Evolutionary conservation across 2,329 filamentous ascomycete species (phyloP).

Genomic region (Pseudonectria foliicola): DNA sequence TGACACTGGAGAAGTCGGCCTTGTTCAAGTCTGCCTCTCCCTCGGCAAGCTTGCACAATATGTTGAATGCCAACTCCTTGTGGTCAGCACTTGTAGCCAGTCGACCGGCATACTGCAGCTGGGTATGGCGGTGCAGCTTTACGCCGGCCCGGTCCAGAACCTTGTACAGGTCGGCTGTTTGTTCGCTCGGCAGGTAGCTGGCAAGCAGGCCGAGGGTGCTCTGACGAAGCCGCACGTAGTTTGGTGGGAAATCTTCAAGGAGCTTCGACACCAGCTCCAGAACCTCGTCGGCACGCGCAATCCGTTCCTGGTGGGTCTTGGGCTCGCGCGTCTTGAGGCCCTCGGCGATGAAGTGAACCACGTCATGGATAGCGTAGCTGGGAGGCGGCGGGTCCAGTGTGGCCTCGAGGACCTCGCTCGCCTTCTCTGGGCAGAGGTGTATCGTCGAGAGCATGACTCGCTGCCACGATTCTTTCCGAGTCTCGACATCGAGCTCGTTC

Average conservation of each 20-base stretch:
- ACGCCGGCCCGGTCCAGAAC: slow-evolving; percentile 24
- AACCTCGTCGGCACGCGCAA: slow-evolving; percentile 22
- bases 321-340: slow-evolving; percentile 11
- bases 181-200: slow-evolving; percentile 21
- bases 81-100: slow-evolving; percentile 33
- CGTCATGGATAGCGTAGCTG: slow-evolving; percentile 32
- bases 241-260: slow-evolving; percentile 22
- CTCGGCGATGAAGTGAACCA: slow-evolving; percentile 25
- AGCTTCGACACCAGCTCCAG: slow-evolving; percentile 22
- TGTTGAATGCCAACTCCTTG: slow-evolving; percentile 37
- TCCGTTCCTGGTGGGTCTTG: slow-evolving; percentile 14
- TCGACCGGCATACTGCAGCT: slow-evolving; percentile 39
- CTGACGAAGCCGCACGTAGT: slow-evolving; percentile 31
- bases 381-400: slow-evolving; percentile 30
- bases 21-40: slow-evolving; percentile 38
- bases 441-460: slow-evolving; percentile 30
- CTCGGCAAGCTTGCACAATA: slow-evolving; percentile 32
- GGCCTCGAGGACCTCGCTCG: slow-evolving; percentile 27
- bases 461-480: slow-evolving; percentile 25
- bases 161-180: slow-evolving; percentile 29
- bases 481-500: slow-evolving; percentile 19
- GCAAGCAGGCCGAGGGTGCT: slow-evolving; percentile 29
- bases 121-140: slow-evolving; percentile 35
- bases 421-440: slow-evolving; percentile 24
- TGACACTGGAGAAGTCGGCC: slow-evolving; percentile 43